Evolutionary conservation across 176 grass and related monocot genomes (phyloP).

Genomic region (Triticum urartu): DNA sequence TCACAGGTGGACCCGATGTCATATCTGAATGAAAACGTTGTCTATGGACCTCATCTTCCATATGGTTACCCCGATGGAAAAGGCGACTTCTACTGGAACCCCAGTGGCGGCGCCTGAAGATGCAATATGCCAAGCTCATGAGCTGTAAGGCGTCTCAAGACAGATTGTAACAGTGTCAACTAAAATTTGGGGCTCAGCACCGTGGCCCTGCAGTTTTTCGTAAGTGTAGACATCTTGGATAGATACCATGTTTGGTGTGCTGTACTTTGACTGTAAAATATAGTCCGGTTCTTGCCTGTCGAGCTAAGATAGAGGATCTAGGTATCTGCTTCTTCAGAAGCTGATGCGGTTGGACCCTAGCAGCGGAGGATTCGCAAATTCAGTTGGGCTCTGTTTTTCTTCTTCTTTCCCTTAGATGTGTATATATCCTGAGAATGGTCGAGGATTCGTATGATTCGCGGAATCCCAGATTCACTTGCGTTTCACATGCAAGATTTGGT

Average conservation of each 20-base stretch:
- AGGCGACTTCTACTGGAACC: slow-evolving; percentile 40
- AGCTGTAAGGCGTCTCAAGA: background rate
- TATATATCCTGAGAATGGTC: background rate
- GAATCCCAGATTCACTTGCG: background rate
- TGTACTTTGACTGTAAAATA: slow-evolving; percentile 28
- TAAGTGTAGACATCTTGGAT: slow-evolving; percentile 21
- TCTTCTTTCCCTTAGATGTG: background rate
- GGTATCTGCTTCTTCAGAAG: background rate
- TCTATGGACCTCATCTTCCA: slow-evolving; percentile 76
- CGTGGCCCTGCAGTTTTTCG: slow-evolving; percentile 23
- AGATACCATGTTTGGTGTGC: background rate
- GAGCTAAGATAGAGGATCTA: background rate
- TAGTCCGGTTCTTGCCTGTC: background rate
- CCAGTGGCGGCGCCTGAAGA: slow-evolving; percentile 26
- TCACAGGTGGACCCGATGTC: slow-evolving; percentile 45
- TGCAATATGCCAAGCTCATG: background rate
- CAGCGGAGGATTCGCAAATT: background rate
- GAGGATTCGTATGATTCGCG: background rate
- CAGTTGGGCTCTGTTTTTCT: background rate
- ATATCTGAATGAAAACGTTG: slow-evolving; percentile 47
- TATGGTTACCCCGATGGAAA: slow-evolving; percentile 50
- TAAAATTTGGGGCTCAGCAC: slow-evolving; percentile 14
- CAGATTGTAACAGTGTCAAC: slow-evolving; percentile 30
- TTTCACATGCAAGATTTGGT: background rate
- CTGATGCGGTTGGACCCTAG: background rate